These are phyloP conservation scores for Triangularia verruculosa DNA, from an alignment of 2,329 filamentous ascomycete species.

Conservation along the genomic window DNA sequence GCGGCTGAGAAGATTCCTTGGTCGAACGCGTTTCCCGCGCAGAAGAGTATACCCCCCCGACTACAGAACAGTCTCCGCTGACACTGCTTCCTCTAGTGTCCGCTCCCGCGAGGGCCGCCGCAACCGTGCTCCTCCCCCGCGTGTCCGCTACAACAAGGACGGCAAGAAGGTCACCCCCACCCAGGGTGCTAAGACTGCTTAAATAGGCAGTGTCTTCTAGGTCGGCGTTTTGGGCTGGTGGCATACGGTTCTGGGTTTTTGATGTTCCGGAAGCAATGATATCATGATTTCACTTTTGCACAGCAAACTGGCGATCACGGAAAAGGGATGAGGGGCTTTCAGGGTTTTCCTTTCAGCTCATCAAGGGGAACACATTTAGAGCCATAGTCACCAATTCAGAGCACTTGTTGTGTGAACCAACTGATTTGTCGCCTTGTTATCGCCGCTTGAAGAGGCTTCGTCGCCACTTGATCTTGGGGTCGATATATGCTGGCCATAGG, in stretches of 20 bases:
- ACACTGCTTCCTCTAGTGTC: slow-evolving; percentile 64
- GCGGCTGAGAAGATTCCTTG: slow-evolving; percentile 47
- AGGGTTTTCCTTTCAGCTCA: slow-evolving; percentile 16
- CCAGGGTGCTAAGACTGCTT: slow-evolving; percentile 62
- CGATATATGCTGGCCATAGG: neutral
- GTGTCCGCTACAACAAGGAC: slow-evolving; percentile 99
- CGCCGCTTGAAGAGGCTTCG: neutral
- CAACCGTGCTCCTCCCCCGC: slow-evolving; percentile 96
- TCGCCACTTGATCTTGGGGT: neutral
- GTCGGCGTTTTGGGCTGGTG: slow-evolving; percentile 27
- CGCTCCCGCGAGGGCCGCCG: slow-evolving; percentile 94
- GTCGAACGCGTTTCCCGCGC: slow-evolving; percentile 30
- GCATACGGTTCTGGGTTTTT: slow-evolving; percentile 23
- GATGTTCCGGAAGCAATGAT: slow-evolving; percentile 24
- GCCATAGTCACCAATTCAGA: slow-evolving; percentile 30
- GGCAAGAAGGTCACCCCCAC: slow-evolving; percentile 98
- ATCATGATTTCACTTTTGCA: slow-evolving; percentile 27
- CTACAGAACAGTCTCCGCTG: slow-evolving; percentile 35
- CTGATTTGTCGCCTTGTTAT: neutral
- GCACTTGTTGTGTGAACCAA: slow-evolving; percentile 18
- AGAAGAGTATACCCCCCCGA: slow-evolving; percentile 19
- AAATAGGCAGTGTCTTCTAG: slow-evolving; percentile 19
- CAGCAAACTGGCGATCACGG: slow-evolving; percentile 23
- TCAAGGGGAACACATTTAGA: slow-evolving; percentile 20
- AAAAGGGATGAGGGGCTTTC: slow-evolving; percentile 21